Conservation (phyloP, 371 early-diverging fungal species). For the Funneliformis caledonium region DNA sequence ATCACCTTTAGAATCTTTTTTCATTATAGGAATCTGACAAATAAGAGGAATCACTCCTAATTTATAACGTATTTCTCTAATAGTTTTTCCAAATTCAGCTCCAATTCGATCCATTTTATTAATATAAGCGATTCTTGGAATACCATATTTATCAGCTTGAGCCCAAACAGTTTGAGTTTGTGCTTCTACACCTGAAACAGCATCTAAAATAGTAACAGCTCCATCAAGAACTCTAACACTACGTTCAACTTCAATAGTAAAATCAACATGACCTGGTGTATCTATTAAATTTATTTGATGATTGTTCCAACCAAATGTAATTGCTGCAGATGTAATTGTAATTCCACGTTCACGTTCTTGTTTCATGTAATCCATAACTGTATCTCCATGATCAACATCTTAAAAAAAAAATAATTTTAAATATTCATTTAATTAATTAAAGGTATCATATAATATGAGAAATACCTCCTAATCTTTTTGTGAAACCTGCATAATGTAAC, state of each 20-base stretch:
- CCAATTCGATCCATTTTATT: slow-evolving; percentile 95
- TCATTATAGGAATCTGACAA: slow-evolving; percentile 73
- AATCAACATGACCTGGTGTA: slow-evolving; percentile 97
- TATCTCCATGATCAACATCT: slow-evolving; percentile 91
- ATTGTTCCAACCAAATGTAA: slow-evolving; percentile 89
- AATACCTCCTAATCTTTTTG: slow-evolving; percentile 79
- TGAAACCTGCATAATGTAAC: slow-evolving; percentile 93
- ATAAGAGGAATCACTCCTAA: slow-evolving; percentile 74
- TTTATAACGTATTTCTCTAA: slow-evolving; percentile 60
- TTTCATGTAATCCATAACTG: slow-evolving; percentile 92
- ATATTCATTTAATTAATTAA: background rate
- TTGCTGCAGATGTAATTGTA: slow-evolving; percentile 94
- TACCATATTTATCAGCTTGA: slow-evolving; percentile 83
- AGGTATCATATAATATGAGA: background rate
- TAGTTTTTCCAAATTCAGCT: slow-evolving; percentile 69
- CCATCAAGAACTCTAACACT: slow-evolving; percentile 93
- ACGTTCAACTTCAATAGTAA: slow-evolving; percentile 95
- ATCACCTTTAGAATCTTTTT: slow-evolving; percentile 46
- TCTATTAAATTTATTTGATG: slow-evolving; percentile 89
- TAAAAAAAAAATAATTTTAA: background rate
- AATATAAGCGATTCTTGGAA: slow-evolving; percentile 88
- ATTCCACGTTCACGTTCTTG: slow-evolving; percentile 94
- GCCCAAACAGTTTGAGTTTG: slow-evolving; percentile 95
- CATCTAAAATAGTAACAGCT: slow-evolving; percentile 90
- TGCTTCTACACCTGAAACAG: slow-evolving; percentile 95